Base-by-base conservation (phyloP, 345 rosid genomes). In the Eucalyptus lansdowneana region DNA sequence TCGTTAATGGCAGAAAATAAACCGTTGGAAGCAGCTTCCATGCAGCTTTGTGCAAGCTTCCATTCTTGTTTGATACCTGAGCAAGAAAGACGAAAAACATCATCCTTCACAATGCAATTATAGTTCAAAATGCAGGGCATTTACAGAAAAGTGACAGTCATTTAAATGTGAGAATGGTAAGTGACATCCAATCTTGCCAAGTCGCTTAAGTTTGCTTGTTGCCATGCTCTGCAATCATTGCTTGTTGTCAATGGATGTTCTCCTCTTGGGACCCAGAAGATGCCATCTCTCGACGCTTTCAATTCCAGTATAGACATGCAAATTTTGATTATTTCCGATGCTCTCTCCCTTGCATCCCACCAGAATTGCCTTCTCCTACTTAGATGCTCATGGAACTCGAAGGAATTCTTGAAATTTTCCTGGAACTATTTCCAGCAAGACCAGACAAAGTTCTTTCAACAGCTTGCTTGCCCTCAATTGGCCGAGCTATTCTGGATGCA, bases 271-370 rank as follows among this genome's bases (percentile, higher is more conserved):
- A 92, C 92, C 91, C 69, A 92, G 89, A 95, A 95, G 89, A 94
- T 91, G 60, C 98, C 98, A 92, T 96, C 98, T 90, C 99, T 92
- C 80, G 98, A 97, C 58, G 94, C 96, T 94, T 97, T 98, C 90
- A 97, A 96, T 92, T 96, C 97, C 90, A 97, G 89, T 67, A 94
- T 86, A 50, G 97, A 95, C 94, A 93, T 94, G 96, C 97, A 95
- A 90, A 95, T 89, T 89, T 94, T 95, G 88, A 94, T 93, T 88
- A 94, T 90, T 72, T 94, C 90, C 85, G 95, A 95, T 91, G 97
- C 98, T 92, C 93, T 97, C 92, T 96, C 98, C 91, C 94, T 93
- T 90, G 96, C 93, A 90, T 96, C 98, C 94, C 94, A 92, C 50
- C 96, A 92, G 88, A 96, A 90, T 88, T 96, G 94, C 65, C 93